Evolutionary conservation across 2,329 filamentous ascomycete genomes (phyloP).

Genomic region (Colletotrichum abscissum): DNA sequence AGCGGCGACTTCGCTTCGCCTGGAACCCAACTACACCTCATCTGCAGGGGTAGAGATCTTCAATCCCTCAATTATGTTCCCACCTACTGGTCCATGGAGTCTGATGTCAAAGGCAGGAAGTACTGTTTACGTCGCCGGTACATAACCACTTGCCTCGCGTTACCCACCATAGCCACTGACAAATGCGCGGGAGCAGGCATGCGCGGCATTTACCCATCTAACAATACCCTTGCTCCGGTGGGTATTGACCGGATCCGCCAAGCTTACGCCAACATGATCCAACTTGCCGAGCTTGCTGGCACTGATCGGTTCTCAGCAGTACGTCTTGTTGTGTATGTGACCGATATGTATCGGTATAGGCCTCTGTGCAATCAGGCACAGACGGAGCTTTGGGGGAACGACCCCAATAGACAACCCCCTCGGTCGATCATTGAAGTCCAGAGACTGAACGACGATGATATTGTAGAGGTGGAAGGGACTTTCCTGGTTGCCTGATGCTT

Average conservation of each 20-base stretch:
- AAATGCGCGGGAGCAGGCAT: conserved; percentile 39
- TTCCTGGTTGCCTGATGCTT: conserved; percentile 32
- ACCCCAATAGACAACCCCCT: conserved; percentile 43
- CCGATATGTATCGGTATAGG: conserved; percentile 47
- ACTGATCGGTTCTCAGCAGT: conserved; percentile 38
- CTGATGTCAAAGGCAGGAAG: conserved; percentile 43
- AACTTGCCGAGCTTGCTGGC: conserved; percentile 43
- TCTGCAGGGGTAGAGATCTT: conserved; percentile 42
- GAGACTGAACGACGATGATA: conserved; percentile 46
- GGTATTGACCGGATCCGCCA: conserved; percentile 44
- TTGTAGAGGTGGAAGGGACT: conserved; percentile 46
- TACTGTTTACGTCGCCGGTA: conserved; percentile 45
- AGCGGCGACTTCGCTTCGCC: background rate
- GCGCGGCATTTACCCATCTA: conserved; percentile 45
- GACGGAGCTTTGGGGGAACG: conserved; percentile 44
- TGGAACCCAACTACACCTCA: conserved; percentile 42
- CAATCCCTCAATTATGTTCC: conserved; percentile 42
- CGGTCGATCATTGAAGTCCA: conserved; percentile 46
- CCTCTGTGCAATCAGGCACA: conserved; percentile 46
- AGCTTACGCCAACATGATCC: conserved; percentile 46
- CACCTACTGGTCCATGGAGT: conserved; percentile 43
- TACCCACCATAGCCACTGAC: background rate
- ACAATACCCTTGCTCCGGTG: conserved; percentile 43
- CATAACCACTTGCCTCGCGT: background rate
- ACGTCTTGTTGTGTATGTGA: conserved; percentile 44